Evolutionary conservation across 345 rosid genomes (phyloP), one percentile per base, ranked within the genome.

Genomic region (Lepidium africanum): DNA sequence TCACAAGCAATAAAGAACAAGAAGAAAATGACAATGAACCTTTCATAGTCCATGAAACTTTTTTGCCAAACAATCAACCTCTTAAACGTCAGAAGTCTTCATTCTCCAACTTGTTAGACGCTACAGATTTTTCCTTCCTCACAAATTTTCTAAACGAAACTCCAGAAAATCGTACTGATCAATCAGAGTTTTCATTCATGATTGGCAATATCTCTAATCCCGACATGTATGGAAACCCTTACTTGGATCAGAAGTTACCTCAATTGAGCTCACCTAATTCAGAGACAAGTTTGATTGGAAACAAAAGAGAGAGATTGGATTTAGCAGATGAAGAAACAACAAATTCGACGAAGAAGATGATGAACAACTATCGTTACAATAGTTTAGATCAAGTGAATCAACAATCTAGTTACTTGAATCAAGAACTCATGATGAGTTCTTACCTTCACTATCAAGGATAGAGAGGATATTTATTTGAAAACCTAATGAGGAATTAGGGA

Each of bases 101-200:
- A 7, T 85, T 91, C 80, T 83, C 97, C 14, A 89, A 86, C 82
- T 67, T 91, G 48, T 15, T 94, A 1, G 97, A 94, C 27, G 85
- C 91, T 46, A 62, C 78, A 81, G 99, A 94, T 79, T 85, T 80
- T 76, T 69, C 90, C 7, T 12, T 91, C 49, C 76, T 87, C 39
- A 69, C 84, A 27, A 87, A 77, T 52, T 51, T 90, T 49, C 77
- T 90, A 0, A 70, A 81, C 6, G 99, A 93, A 43, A 84, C 73
- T 50, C 84, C 64, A 9, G 74, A 69, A 27, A 53, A n/a, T 54
- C 73, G 58, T 30, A 25, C 55, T 2, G 88, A 78, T 30, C 33
- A 30, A 16, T 65, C 76, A 8, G 85, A 81, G 1, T 78, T 76
- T 50, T 57, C 71, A 53, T 80, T 62, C 15, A 30, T 27, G 80